Evolutionary conservation across 345 rosid genomes (phyloP), one percentile per base, ranked within the genome.

Genomic region (Eucalyptus cladocalyx): DNA sequence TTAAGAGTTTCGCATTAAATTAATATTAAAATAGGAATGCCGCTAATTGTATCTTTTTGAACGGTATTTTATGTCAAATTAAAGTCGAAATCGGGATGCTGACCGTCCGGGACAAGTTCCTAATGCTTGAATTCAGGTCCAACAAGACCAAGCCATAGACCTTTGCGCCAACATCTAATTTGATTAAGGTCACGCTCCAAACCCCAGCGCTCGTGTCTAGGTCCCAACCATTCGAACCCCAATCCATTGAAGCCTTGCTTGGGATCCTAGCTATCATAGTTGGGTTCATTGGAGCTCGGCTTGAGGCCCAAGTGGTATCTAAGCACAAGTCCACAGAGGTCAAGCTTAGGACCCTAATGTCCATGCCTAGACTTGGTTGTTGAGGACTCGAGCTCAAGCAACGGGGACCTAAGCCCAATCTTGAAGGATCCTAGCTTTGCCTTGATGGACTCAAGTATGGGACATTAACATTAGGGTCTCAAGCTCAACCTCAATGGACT

Each of bases 141-240:
- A n/a, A 14, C 19, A 0, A n/a, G 76, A 15, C 37, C 37, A n/a
- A 15, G 37, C 37, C 72, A 3, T 4, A n/a, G 37, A 30, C 5
- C 37, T 65, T 3, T 6, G 3, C 3, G 2, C 72, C 37, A 15
- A 14, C 9, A 15, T n/a, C 19, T 14, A 13, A 13, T 4, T 30
- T n/a, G 3, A 65, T 65, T 2, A 6, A n/a, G 37, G 72, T 14
- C 19, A 6, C 2, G 2, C 37, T 15, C 3, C 0, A 2, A 18
- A 4, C 9, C 11, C 11, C 0, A 0, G 0, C 0, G 3, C 37
- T 1, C 0, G 0, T n/a, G 76, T 16, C 11, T 6, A n/a, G 6
- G 11, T 7, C 76, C 11, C 11, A n/a, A 16, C 1, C 80, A 4
- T 67, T 8, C 5, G 6, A 67, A 32, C 19, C 6, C 5, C 0